Base-by-base conservation (phyloP, 176 grass and related monocot species). In the Triticum dicoccoides region DNA sequence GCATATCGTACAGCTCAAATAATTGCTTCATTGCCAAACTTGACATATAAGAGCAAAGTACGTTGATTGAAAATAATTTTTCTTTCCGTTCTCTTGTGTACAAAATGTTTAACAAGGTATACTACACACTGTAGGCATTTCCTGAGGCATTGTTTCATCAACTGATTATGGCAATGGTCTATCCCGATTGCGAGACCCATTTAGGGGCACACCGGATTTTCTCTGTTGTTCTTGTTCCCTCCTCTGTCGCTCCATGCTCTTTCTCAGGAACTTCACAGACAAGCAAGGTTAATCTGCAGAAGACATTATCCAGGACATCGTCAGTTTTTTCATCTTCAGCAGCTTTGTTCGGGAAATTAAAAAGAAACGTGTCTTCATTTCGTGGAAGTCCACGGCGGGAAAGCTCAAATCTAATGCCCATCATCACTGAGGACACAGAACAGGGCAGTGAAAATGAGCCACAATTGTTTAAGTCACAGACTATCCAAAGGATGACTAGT, bases 261-360 rank as follows among this genome's bases (percentile, higher is more conserved):
- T 87, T 63, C 70, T 79, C 86, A 78, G 80, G 76, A 45, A 85
- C 52, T 73, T 80, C 68, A 11, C 87, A 64, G 15, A 47, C 76
- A 78, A 87, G 41, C 73, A 81, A 82, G 65, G 58, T 65, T 86
- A 87, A 92, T 87, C 76, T 98, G 73, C 84, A 81, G 35, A 87
- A 93, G 76, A 95, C 96, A 18, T 89, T 98, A 67, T 94, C 93
- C 30, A 89, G 93, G 72, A 91, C 90, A 69, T 89, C 93, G 23
- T 98, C 96, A 30, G 96, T 98, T 23, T 98, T 98, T 87, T 96
- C 96, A 75, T 98, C 96, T 82, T 98, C 96, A 15, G 92, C 96
- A 88, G 93, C 96, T 89, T 69, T 98, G 75, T 98, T 98, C 87
- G 91, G 93, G 74, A 98, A 98, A 82, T 74, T 98, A 78, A 91